Evolutionary conservation across 768 basidiomycete genomes (phyloP).

Genomic region (Termitomyces bulborhizus): DNA sequence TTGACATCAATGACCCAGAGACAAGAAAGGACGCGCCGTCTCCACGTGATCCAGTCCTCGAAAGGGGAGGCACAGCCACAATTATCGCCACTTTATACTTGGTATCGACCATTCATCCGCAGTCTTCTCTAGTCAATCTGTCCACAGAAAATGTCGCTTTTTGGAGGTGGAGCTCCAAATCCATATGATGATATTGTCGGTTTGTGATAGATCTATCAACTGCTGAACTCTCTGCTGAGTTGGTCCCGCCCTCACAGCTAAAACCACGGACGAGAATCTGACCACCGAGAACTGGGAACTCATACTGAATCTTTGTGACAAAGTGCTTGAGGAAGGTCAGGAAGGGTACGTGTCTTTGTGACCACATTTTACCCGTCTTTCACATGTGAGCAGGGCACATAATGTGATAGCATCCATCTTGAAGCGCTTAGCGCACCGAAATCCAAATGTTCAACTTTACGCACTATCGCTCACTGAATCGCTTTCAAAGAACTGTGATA

Average conservation of each 20-base stretch:
- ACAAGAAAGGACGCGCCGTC: no score
- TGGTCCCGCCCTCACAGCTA: constrained; percentile 45
- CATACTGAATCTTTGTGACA: constrained; percentile 92
- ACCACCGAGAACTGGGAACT: constrained; percentile 96
- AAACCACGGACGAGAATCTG: constrained; percentile 97
- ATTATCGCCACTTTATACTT: no score
- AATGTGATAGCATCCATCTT: constrained; percentile 78
- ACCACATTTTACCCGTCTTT: not conserved
- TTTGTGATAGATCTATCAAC: constrained; percentile 22
- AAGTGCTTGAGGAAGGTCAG: constrained; percentile 86
- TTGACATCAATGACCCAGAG: no score
- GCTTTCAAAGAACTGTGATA: constrained; percentile 85
- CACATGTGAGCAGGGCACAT: constrained; percentile 62
- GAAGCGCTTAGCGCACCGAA: constrained; percentile 90
- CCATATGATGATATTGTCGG: constrained; percentile 91
- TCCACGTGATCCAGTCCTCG: no score
- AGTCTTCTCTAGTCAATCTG: not conserved
- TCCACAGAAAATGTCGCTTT: constrained; percentile 42
- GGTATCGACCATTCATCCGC: not conserved
- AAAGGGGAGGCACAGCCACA: no score
- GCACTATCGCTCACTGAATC: constrained; percentile 84
- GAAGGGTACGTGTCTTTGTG: constrained; percentile 54
- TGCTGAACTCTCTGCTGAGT: not conserved
- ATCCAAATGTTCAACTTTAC: constrained; percentile 95
- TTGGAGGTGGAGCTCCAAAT: constrained; percentile 60